A percentile compares a stretch with the other conserved stretches of the same genome.
These are phyloP conservation scores for Solanum rostratum DNA, from an alignment of 257 asterid genomes.

Conservation along the genomic window DNA sequence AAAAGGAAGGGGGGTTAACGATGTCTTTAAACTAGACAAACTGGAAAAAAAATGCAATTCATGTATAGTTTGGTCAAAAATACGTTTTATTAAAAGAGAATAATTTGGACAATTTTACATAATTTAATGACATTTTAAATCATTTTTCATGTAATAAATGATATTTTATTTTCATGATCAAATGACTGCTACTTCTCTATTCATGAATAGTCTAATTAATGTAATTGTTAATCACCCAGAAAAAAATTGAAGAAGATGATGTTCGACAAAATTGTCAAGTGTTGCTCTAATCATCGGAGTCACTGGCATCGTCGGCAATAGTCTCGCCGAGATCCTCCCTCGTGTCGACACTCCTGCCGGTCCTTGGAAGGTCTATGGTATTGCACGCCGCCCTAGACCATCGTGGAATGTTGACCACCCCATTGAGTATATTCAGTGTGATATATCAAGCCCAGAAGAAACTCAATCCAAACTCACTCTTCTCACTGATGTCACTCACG, in stretches of 20 bases:
- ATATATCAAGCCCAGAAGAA: conserved; percentile 6
- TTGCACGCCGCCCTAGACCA: conserved; percentile 21
- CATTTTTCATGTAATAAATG: no score
- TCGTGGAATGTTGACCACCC: conserved; percentile 9
- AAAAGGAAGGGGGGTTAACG: no score
- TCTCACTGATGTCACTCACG: conserved; percentile 22
- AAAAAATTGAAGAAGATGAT: conserved; percentile 1
- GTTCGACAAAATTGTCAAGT: neutral
- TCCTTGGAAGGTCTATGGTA: conserved; percentile 27
- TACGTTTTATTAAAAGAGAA: no score
- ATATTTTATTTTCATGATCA: no score
- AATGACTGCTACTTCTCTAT: no score
- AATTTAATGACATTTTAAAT: no score
- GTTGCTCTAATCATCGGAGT: conserved; percentile 20
- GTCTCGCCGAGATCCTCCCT: conserved; percentile 22
- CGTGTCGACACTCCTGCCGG: conserved; percentile 17
- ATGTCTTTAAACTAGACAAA: no score
- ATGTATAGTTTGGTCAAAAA: no score
- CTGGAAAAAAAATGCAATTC: no score
- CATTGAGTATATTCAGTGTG: conserved; percentile 18
- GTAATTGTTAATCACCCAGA: neutral
- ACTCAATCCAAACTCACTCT: conserved; percentile 19
- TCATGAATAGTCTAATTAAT: no score
- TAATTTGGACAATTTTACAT: no score
- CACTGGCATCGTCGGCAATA: conserved; percentile 23